These are phyloP conservation scores for Parascedosporium putredinis DNA, from an alignment of 2,329 filamentous ascomycete genomes.

Conservation along the genomic window DNA sequence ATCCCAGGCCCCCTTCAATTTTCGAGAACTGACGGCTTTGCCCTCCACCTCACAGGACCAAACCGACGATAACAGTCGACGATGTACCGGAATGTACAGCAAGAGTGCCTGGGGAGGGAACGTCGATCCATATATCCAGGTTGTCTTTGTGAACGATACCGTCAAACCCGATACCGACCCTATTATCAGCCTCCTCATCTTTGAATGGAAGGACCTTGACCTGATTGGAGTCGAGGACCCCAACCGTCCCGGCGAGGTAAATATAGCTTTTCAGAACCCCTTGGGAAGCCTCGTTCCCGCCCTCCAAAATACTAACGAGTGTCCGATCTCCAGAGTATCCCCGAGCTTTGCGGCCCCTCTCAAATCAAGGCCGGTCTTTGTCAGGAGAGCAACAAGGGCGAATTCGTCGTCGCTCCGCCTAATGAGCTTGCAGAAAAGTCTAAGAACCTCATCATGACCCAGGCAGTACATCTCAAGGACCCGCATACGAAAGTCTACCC, in stretches of 20 bases:
- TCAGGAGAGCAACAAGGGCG: slow-evolving; percentile 64
- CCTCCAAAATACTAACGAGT: no score
- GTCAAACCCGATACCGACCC: slow-evolving; percentile 53
- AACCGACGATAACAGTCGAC: slow-evolving; percentile 64
- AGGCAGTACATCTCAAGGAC: slow-evolving; percentile 72
- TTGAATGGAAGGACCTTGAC: slow-evolving; percentile 82
- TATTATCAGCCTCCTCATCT: slow-evolving; percentile 75
- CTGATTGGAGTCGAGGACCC: slow-evolving; percentile 61
- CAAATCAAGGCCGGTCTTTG: slow-evolving; percentile 62
- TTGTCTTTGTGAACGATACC: slow-evolving; percentile 60
- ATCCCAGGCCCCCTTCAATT: slow-evolving; percentile 4
- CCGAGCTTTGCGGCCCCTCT: slow-evolving; percentile 62
- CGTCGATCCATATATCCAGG: slow-evolving; percentile 78
- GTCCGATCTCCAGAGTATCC: slow-evolving; percentile 25
- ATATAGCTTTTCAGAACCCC: slow-evolving; percentile 12
- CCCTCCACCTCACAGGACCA: slow-evolving; percentile 47
- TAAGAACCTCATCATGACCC: slow-evolving; percentile 62
- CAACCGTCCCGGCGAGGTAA: slow-evolving; percentile 43
- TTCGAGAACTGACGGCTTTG: slow-evolving; percentile 10
- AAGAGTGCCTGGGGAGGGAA: slow-evolving; percentile 78
- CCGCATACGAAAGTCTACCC: slow-evolving; percentile 67
- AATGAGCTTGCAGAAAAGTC: slow-evolving; percentile 54
- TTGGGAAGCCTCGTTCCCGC: no score
- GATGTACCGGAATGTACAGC: slow-evolving; percentile 93
- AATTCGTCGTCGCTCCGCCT: slow-evolving; percentile 74